phyloP scores from a whole-genome alignment of 2,329 filamentous ascomycete species.

The Colletotrichum navitas region DNA sequence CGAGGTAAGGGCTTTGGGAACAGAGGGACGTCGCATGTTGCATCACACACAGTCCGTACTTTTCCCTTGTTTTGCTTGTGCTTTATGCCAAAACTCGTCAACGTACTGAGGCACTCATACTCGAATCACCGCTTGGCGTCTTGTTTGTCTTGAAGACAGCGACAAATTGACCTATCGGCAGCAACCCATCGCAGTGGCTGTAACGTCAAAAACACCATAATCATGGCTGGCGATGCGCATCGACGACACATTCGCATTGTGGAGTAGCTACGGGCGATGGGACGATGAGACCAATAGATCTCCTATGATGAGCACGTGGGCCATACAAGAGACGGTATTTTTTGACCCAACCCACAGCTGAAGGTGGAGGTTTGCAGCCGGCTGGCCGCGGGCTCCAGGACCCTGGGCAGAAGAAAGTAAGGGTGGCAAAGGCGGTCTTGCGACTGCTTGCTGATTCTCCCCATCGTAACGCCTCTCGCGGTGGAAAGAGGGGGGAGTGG shows the following conservation, averaged over 20 bases:
- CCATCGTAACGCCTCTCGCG: constrained; percentile 25
- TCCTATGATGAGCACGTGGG: constrained; percentile 32
- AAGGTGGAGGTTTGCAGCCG: constrained; percentile 30
- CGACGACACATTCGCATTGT: constrained; percentile 12
- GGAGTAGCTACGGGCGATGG: not conserved
- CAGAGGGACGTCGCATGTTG: not conserved
- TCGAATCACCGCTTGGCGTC: constrained; percentile 26
- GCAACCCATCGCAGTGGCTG: constrained; percentile 16
- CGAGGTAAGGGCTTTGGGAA: not conserved
- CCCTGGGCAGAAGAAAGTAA: constrained; percentile 17
- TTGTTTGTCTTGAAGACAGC: constrained; percentile 28
- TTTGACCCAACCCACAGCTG: constrained; percentile 23
- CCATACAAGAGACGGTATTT: constrained; percentile 31
- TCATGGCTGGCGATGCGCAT: constrained; percentile 24
- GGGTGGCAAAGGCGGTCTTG: constrained; percentile 23
- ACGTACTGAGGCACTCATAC: not conserved
- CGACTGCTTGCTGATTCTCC: constrained; percentile 6
- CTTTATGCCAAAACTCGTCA: not conserved
- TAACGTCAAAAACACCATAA: not conserved
- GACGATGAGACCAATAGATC: constrained; percentile 25
- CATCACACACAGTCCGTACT: not conserved
- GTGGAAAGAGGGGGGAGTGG: constrained; percentile 1
- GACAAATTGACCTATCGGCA: constrained; percentile 28
- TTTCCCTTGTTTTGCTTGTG: not conserved
- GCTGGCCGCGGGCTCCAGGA: constrained; percentile 25